Base-by-base conservation (phyloP, 202 grass and related monocot species). In the Schoenoplectus tabernaemontani region DNA sequence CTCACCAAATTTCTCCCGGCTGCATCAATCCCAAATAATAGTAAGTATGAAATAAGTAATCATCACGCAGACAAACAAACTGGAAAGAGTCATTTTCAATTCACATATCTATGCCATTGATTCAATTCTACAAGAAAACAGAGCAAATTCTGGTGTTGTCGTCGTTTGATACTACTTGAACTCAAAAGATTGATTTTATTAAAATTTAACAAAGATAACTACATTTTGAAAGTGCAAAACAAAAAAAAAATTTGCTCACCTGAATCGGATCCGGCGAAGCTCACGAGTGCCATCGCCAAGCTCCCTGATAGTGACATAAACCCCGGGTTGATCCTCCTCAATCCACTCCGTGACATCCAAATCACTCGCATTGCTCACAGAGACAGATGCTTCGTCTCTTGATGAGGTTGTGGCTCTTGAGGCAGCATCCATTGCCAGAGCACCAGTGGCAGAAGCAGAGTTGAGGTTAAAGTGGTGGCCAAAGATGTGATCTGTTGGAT, bases 181-280 rank as follows among this genome's bases (percentile, higher is more conserved):
- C 16, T 64, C 37, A 38, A 36, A 15, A n/a, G 0, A 15, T 19
- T 6, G 8, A 6, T 38, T 38, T 63, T 33, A 66, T 41, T 66
- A 16, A 41, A 41, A 41, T 16, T 1, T 10, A 15, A 23, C 22
- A 22, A 50, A 74, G 9, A 22, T 53, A n/a, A n/a, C n/a, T n/a
- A n/a, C n/a, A n/a, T n/a, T n/a, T n/a, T n/a, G n/a, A n/a, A n/a
- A n/a, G n/a, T n/a, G n/a, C n/a, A n/a, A n/a, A n/a, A n/a, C n/a
- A n/a, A n/a, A n/a, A n/a, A n/a, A n/a, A n/a, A n/a, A n/a, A n/a
- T n/a, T n/a, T n/a, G n/a, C 0, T 57, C 82, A 81, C 93, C 93
- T 97, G 91, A 97, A 97, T n/a, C 94, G 89, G 60, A 97, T 89
- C 54, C 94, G 91, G 16, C 94, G 91, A 80, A 97, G 91, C 84